These are phyloP conservation scores for Pyrenopolyporus hunteri DNA, from an alignment of 495 filamentous ascomycete genomes.

Conservation along the genomic window DNA sequence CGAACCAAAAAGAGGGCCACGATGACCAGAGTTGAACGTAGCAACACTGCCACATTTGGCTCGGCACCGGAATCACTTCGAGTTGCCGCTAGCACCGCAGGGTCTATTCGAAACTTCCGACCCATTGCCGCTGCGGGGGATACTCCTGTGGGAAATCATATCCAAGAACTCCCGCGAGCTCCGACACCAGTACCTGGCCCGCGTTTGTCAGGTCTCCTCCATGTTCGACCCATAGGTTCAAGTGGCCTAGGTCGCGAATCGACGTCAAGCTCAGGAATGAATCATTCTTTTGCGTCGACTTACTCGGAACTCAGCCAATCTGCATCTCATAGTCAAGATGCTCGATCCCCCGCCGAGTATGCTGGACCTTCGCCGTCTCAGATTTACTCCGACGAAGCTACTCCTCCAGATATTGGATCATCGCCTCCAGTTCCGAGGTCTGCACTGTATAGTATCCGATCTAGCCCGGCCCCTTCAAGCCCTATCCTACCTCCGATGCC, in stretches of 20 bases:
- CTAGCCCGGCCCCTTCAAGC: conserved; percentile 69
- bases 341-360: conserved; percentile 53
- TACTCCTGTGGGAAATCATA: conserved; percentile 51
- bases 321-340: conserved; percentile 44
- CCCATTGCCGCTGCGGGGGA: conserved; percentile 69
- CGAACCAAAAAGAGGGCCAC: conserved; percentile 73
- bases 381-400: conserved; percentile 59
- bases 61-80: conserved; percentile 78
- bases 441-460: conserved; percentile 48
- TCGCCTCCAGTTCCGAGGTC: conserved; percentile 75
- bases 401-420: conserved; percentile 72
- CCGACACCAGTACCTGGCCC: conserved; percentile 77
- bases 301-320: conserved; percentile 30
- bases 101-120: conserved; percentile 83
- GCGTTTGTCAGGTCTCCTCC: conserved; percentile 36
- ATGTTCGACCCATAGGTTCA: conserved; percentile 23
- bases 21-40: conserved; percentile 70
- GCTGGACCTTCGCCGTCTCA: conserved; percentile 62
- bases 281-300: conserved; percentile 13
- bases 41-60: conserved; percentile 70
- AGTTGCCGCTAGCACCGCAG: conserved; percentile 84
- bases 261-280: conserved; percentile 14
- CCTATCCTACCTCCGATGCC: conserved; percentile 71
- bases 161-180: conserved; percentile 79
- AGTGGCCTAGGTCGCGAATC: conserved; percentile 37